Percentiles rank a stretch among this genome's conserved stretches.
Conservation (phyloP, 495 filamentous ascomycete genomes). For the Aspergillus coremiiformis region DNA sequence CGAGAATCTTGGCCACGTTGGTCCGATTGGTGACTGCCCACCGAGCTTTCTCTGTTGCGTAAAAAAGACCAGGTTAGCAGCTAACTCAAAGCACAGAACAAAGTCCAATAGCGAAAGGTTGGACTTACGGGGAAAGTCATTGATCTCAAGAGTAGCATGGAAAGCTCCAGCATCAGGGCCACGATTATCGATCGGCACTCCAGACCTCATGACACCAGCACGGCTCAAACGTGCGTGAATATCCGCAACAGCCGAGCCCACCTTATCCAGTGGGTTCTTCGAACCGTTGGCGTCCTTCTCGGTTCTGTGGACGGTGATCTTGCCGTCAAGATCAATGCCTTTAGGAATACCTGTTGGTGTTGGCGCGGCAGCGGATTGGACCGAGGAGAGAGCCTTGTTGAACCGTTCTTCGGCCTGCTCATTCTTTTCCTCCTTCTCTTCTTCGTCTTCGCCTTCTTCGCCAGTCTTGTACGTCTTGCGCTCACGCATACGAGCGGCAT, state of each 20-base stretch:
- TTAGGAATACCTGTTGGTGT: conserved; percentile 48
- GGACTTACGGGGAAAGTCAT: conserved; percentile 85
- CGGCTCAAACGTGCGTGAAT: conserved; percentile 83
- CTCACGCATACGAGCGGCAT: conserved; percentile 73
- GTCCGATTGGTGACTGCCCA: conserved; percentile 99
- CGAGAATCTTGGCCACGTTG: conserved; percentile 96
- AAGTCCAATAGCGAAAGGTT: not conserved
- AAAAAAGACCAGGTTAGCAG: conserved; percentile 20
- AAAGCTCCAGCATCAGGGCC: conserved; percentile 95
- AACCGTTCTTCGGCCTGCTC: conserved; percentile 52
- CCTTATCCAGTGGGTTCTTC: conserved; percentile 75
- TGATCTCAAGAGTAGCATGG: conserved; percentile 97
- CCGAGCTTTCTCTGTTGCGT: conserved; percentile 71
- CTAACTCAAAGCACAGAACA: not conserved
- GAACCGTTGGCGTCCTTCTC: conserved; percentile 47
- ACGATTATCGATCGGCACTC: conserved; percentile 97
- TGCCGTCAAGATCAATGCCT: conserved; percentile 60
- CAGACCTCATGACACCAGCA: conserved; percentile 76
- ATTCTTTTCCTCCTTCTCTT: conserved; percentile 63
- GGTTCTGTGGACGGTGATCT: conserved; percentile 74
- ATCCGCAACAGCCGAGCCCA: conserved; percentile 72
- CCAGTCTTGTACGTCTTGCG: conserved; percentile 85
- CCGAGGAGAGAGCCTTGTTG: conserved; percentile 56
- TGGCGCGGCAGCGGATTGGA: conserved; percentile 48
- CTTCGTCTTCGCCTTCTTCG: conserved; percentile 79